phyloP scores from a whole-genome alignment of 2,329 filamentous ascomycete genomes.

The Hypoxylon sp. region DNA sequence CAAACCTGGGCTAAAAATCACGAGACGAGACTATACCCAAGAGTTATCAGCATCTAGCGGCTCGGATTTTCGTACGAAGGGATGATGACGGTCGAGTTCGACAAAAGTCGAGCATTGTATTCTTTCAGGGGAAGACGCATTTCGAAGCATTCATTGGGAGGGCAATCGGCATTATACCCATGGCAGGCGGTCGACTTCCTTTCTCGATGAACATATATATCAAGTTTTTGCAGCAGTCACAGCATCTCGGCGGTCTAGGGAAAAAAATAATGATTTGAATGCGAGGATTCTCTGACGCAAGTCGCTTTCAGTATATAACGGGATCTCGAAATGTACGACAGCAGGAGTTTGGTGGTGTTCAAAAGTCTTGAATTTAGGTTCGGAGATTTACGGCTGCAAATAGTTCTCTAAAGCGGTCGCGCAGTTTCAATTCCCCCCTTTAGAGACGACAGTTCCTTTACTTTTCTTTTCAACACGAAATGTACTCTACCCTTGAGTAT shows the following conservation, averaged over 20 bases:
- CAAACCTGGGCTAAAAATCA: constrained; percentile 6
- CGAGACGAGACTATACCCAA: constrained; percentile 13
- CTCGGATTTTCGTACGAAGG: constrained; percentile 7
- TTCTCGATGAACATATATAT: constrained; percentile 31
- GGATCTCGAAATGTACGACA: constrained; percentile 31
- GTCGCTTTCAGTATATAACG: constrained; percentile 22
- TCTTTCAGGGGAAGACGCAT: constrained; percentile 18
- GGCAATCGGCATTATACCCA: constrained; percentile 44
- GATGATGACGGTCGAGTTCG: constrained; percentile 9
- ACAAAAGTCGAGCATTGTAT: constrained; percentile 19
- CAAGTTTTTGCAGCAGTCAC: constrained; percentile 28
- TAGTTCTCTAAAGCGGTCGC: constrained; percentile 6
- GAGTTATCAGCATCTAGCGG: constrained; percentile 4
- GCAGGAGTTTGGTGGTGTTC: constrained; percentile 35
- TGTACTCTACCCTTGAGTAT: constrained; percentile 18
- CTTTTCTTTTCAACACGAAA: constrained; percentile 11
- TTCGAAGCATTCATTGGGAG: constrained; percentile 37
- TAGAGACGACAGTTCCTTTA: constrained; percentile 16
- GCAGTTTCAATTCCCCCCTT: constrained; percentile 18
- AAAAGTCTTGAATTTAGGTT: constrained; percentile 33
- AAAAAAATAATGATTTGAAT: constrained; percentile 31
- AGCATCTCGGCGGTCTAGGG: constrained; percentile 26
- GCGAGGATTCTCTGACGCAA: constrained; percentile 26
- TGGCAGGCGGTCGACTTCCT: constrained; percentile 37
- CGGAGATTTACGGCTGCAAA: constrained; percentile 14